Percentiles rank a stretch among this genome's conserved stretches.
Evolutionary conservation across 2,329 filamentous ascomycete species (phyloP).

Genomic region (Geosmithia putterillii): DNA sequence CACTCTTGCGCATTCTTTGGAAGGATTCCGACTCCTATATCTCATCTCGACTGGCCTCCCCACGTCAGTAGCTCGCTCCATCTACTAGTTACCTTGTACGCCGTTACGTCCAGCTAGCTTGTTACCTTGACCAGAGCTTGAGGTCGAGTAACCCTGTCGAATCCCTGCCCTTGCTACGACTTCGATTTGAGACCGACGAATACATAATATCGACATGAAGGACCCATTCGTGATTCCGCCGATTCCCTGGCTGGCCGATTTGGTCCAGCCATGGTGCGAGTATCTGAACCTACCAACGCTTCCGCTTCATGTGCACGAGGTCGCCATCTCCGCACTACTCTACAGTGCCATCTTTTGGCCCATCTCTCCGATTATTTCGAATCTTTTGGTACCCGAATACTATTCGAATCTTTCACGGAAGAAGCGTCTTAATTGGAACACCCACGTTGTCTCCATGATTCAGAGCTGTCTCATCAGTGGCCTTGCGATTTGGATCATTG

Average conservation of each 20-base stretch:
- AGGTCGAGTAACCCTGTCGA: background rate
- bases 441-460: slow-evolving; percentile 73
- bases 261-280: slow-evolving; percentile 53
- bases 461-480: slow-evolving; percentile 62
- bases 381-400: slow-evolving; percentile 44
- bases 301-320: slow-evolving; percentile 67
- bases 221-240: slow-evolving; percentile 59
- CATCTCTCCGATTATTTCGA: slow-evolving; percentile 56
- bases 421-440: slow-evolving; percentile 65
- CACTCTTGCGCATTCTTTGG: background rate
- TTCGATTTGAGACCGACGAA: background rate
- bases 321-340: slow-evolving; percentile 50
- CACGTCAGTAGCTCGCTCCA: background rate
- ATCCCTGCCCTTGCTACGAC: background rate
- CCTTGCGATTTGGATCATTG: slow-evolving; percentile 64
- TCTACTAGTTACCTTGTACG: background rate
- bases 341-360: slow-evolving; percentile 58
- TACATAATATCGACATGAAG: slow-evolving; percentile 36
- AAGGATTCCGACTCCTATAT: background rate
- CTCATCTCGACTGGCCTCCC: background rate
- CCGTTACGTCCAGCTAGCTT: background rate
- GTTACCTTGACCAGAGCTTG: background rate
- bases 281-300: slow-evolving; percentile 50
- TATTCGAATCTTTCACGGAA: slow-evolving; percentile 55
- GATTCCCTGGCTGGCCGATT: slow-evolving; percentile 41